Evolutionary conservation across 345 rosid species (phyloP), one percentile per base, ranked within the genome.

Genomic region (Draba incana): DNA sequence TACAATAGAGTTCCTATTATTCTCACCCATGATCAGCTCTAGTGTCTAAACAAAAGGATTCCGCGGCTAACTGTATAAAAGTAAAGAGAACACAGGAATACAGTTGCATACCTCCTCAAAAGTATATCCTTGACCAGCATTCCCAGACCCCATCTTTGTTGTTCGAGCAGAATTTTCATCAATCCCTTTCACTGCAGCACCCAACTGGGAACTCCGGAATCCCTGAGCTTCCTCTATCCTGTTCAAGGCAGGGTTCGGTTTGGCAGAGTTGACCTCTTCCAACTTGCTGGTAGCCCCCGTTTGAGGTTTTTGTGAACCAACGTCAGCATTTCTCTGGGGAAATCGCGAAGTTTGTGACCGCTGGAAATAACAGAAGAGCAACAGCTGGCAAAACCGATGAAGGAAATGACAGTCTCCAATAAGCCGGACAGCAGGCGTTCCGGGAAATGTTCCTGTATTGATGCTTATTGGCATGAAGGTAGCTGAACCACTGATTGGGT

Each of bases 321-420:
- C 38, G 79, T 95, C 99, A 62, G 81, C 58, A 74, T 52, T 82
- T 80, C 86, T 84, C 84, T 84, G 97, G 7, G 82, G 77, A 82
- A 64, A 71, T 48, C 97, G 90, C 15, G 92, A 79, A 54, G 81
- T 75, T 62, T 78, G 97, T 15, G 78, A 78, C 66, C 92, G 76
- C 68, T 97, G 92, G 87, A 88, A 82, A 79, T 76, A 95, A 80
- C 98, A 92, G 79, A 95, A 95, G 54, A 95, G 90, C 75, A 92
- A 79, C 64, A 95, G 94, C 75, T 95, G 98, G 66, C 99, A 95
- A 78, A 95, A 80, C 76, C 98, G 91, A 71, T 92, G 98, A 78
- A 95, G 98, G 75, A 95, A 95, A 83, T 95, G 98, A 82, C 98
- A 89, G 78, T 95, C 99, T 41, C 98, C 99, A 82, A 95, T 95